Base-by-base conservation (phyloP, 2,329 filamentous ascomycete genomes). In the Stromatinia cepivora region DNA sequence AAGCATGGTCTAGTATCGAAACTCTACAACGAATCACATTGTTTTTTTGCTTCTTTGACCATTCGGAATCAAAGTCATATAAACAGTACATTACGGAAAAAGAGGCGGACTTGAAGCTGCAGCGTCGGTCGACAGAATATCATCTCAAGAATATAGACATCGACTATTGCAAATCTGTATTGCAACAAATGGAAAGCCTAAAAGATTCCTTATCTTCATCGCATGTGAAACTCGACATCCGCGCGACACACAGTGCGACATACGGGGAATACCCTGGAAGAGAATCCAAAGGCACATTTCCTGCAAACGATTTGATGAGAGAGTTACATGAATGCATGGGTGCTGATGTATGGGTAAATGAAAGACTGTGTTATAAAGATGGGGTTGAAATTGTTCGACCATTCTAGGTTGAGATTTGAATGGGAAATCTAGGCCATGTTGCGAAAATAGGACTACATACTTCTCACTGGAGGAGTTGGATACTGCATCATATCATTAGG, bases 301-400 rank as follows among this genome's bases (percentile, higher is more conserved):
- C 11, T 45, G 50, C 28, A 46, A 63, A 36, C 20, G 15, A 11
- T 17, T 13, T 63, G 28, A 31, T 63, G 45, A 63, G 31, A 20
- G 59, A 34, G 20, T 11, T 63, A 48, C 45, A 63, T 22, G 45
- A 25, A 25, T 6, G 17, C 20, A n/a, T 50, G 5, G 45, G 59
- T 10, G 45, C 45, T 45, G 45, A 52, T 20, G 20, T 63, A 20
- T 61, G 59, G 59, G n/a, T n/a, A 11, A 31, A 52, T 46, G 59
- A 34, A n/a, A 48, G 59, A 20, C 31, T 63, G 42, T 63, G 59
- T 50, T 63, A 63, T 52, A 52, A 63, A n/a, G 28, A 63, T 36
- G 59, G 45, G 28, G 20, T 63, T 31, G 17, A 36, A 50, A 46
- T 52, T 3, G 28, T 15, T 42, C 50, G 25, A 9, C 25, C 45